Evolutionary conservation across 306 rosid species (phyloP).

Genomic region (Luffa aegyptiaca): DNA sequence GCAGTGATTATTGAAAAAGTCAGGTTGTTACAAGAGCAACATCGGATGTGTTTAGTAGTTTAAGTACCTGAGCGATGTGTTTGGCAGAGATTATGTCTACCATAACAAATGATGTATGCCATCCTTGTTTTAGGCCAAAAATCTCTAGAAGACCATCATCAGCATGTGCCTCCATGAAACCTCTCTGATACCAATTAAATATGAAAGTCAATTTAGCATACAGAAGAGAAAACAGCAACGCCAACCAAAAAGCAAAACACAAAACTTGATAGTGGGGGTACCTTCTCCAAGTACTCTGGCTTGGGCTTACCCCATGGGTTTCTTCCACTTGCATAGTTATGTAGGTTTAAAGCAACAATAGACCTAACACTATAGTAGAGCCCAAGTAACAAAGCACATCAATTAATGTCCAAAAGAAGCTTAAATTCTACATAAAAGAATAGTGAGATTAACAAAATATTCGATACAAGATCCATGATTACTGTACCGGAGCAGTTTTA

Average conservation of each 20-base stretch:
- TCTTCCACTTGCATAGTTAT: slow-evolving; percentile 94
- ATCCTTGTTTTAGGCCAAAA: slow-evolving; percentile 94
- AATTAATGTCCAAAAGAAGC: neutral
- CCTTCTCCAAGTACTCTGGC: slow-evolving; percentile 93
- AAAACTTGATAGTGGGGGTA: slow-evolving; percentile 17
- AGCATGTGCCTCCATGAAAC: slow-evolving; percentile 84
- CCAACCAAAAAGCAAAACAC: neutral
- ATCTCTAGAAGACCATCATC: slow-evolving; percentile 92
- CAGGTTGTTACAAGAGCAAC: too few species aligned
- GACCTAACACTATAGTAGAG: slow-evolving; percentile 87
- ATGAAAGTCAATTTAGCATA: neutral
- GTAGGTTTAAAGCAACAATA: slow-evolving; percentile 84
- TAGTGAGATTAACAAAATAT: neutral
- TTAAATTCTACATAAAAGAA: neutral
- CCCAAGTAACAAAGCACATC: slow-evolving; percentile 3
- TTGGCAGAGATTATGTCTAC: slow-evolving; percentile 88
- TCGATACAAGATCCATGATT: neutral
- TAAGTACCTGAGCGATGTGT: slow-evolving; percentile 85
- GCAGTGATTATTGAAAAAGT: neutral
- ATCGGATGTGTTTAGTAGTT: too few species aligned
- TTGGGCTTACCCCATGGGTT: slow-evolving; percentile 91
- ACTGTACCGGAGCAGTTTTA: neutral
- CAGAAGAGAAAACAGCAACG: neutral
- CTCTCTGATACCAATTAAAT: slow-evolving; percentile 34
- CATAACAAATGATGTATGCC: slow-evolving; percentile 99